Conservation (phyloP, 371 early-diverging fungal species). For the Mucor ambiguus region DNA sequence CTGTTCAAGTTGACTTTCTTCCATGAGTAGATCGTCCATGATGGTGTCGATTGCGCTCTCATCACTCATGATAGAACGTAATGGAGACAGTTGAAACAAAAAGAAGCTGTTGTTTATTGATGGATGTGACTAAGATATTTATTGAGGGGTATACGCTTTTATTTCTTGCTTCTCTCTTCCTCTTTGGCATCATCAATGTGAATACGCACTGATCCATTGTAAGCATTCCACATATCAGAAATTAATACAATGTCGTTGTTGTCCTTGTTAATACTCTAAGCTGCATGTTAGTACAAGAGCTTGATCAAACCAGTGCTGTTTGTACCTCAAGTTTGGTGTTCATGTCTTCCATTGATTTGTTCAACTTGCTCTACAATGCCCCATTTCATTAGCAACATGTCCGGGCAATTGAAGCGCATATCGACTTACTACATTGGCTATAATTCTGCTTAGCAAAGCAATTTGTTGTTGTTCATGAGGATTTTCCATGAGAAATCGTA, state of each 20-base stretch:
- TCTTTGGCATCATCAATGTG: conserved; percentile 26
- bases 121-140: neutral
- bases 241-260: conserved; percentile 14
- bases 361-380: conserved; percentile 25
- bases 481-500: conserved; percentile 27
- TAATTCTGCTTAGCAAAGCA: conserved; percentile 28
- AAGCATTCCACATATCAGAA: conserved; percentile 29
- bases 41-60: neutral
- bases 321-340: conserved; percentile 30
- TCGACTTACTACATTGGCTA: conserved; percentile 27
- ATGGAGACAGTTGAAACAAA: neutral
- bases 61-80: neutral
- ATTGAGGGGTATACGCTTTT: neutral
- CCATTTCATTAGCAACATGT: neutral
- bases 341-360: conserved; percentile 21
- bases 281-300: neutral
- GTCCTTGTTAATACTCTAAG: conserved; percentile 19
- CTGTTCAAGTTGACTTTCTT: neutral
- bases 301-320: neutral
- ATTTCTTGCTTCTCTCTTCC: neutral
- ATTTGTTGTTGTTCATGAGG: conserved; percentile 41
- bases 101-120: conserved; percentile 9
- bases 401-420: neutral
- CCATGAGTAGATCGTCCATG: neutral
- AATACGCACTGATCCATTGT: conserved; percentile 29